Evolutionary conservation across 306 rosid genomes (phyloP), one percentile per base, ranked within the genome.

Genomic region (Hippophae rhamnoides): DNA sequence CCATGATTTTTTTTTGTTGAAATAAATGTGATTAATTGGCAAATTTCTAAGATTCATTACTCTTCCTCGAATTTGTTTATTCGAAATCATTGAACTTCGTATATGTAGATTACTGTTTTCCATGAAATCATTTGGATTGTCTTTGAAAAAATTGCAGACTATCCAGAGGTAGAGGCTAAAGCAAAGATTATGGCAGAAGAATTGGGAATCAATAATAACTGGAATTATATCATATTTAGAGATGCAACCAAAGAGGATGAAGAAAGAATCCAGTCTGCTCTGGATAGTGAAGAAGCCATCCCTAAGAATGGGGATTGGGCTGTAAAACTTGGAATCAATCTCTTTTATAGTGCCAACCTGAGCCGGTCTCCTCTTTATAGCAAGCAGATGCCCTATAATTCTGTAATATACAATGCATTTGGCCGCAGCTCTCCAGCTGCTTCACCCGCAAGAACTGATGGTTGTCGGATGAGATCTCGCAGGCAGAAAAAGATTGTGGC

Each of bases 371-470:
- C 92, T 72, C 94, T 93, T 55, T 93, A 93, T 41, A 86, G 95
- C 67, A 93, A 93, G 87, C 99, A 93, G 81, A 93, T 93, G 99
- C 85, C 97, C 58, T 93, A 86, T 78, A 93, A 93, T 74, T 82
- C 93, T 69, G 95, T 93, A 53, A 82, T 86, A 80, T 88, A 93
- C 76, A 60, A 79, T 65, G 95, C 89, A 72, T 93, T 93, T 80
- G 99, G 97, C 52, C 78, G 93, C 68, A 72, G 79, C 68, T 70
- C 94, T 71, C 79, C 80, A 5, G 72, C 78, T 66, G 72, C 70
- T 77, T 80, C 76, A 7, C 73, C 95, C 11, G 52, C 59, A 43
- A 81, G 82, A 67, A 78, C 77, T 46, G 82, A 80, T 71, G 85
- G 83, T 64, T 80, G 75, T 72, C 79, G 65, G 69, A 92, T 89